These are phyloP conservation scores for Hyaloperonospora arabidopsidis DNA, from an alignment of 352 stramenopile genomes.

Conservation along the genomic window DNA sequence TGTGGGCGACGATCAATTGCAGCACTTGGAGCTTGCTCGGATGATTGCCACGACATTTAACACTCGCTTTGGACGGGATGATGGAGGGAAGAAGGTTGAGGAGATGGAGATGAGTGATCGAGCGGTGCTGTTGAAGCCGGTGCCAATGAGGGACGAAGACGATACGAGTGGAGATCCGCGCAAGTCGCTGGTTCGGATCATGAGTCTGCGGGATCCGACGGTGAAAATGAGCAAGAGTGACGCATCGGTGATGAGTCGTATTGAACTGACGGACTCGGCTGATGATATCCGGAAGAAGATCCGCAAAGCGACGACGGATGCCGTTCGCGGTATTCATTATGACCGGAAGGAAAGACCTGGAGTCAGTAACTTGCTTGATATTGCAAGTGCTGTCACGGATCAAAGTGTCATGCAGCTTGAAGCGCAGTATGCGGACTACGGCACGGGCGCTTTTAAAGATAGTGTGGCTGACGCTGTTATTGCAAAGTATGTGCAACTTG, in stretches of 20 bases:
- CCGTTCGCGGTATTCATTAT: slow-evolving; percentile 58
- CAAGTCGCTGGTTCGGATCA: slow-evolving; percentile 87
- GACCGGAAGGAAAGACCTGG: slow-evolving; percentile 91
- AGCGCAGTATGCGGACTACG: slow-evolving; percentile 43
- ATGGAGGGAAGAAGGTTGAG: slow-evolving; percentile 11
- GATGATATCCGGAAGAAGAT: slow-evolving; percentile 79
- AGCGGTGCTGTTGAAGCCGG: slow-evolving; percentile 46
- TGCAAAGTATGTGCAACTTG: slow-evolving; percentile 57
- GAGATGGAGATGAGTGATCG: too few relatives aligned
- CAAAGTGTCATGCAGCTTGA: slow-evolving; percentile 73
- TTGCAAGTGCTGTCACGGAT: slow-evolving; percentile 70
- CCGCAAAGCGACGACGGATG: slow-evolving; percentile 87
- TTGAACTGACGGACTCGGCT: slow-evolving; percentile 88
- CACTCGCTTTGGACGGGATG: slow-evolving; percentile 84
- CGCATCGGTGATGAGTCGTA: slow-evolving; percentile 83
- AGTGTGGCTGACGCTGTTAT: slow-evolving; percentile 92
- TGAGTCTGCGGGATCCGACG: slow-evolving; percentile 94
- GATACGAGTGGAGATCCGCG: slow-evolving; percentile 16
- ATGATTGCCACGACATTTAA: slow-evolving; percentile 96
- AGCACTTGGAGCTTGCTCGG: slow-evolving; percentile 98
- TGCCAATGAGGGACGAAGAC: slow-evolving; percentile 39
- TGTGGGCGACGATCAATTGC: slow-evolving; percentile 96
- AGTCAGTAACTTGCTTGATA: slow-evolving; percentile 93
- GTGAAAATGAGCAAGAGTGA: slow-evolving; percentile 99
- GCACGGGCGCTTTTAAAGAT: slow-evolving; percentile 92